These are phyloP conservation scores for Pythium pectinolyticum DNA, from an alignment of 352 stramenopile genomes.

Conservation along the genomic window DNA sequence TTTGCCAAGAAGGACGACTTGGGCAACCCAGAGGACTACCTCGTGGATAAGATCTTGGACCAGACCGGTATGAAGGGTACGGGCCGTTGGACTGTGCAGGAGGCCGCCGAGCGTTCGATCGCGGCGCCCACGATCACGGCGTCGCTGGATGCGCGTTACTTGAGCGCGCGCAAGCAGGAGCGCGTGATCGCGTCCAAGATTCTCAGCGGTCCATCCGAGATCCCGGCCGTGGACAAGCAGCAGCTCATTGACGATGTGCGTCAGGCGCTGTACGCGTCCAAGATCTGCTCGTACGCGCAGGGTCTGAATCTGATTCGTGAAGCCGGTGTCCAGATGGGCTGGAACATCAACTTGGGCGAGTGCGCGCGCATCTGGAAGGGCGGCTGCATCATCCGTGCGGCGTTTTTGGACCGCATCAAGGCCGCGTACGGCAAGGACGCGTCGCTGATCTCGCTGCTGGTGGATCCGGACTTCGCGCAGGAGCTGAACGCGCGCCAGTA, in stretches of 20 bases:
- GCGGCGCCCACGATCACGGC: constrained; percentile 97
- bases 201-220: constrained; percentile 92
- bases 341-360: constrained; percentile 96
- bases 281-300: constrained; percentile 99
- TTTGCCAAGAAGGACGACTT: constrained; percentile 97
- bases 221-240: constrained; percentile 91
- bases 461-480: constrained; percentile 96
- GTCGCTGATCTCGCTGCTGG: constrained; percentile 95
- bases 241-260: constrained; percentile 97
- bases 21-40: constrained; percentile 67
- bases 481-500: constrained; percentile 95
- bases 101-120: constrained; percentile 94
- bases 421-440: constrained; percentile 91
- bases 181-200: constrained; percentile 92
- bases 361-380: constrained; percentile 99
- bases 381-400: constrained; percentile 99
- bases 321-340: constrained; percentile 94
- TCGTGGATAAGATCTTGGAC: constrained; percentile 97
- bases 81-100: constrained; percentile 95
- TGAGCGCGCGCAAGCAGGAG: constrained; percentile 96
- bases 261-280: constrained; percentile 96
- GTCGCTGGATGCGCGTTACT: constrained; percentile 96
- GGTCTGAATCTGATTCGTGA: constrained; percentile 94
- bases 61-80: constrained; percentile 99
- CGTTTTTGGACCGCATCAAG: constrained; percentile 97